Conservation (phyloP, 345 rosid species). For the Leavenworthia alabamica region DNA sequence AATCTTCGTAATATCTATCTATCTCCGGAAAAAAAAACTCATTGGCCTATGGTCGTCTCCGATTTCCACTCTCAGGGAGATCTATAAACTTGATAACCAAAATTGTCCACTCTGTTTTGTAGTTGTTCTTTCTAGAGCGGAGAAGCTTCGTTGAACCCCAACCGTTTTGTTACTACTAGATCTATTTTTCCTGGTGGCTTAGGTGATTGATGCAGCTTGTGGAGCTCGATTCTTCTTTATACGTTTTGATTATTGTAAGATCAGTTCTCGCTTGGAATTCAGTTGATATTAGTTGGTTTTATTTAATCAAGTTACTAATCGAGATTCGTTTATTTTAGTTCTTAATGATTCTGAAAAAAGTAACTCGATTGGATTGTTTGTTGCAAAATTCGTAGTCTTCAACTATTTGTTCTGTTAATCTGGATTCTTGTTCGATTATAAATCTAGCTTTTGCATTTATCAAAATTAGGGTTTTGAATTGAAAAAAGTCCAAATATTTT, state of each 20-base stretch:
- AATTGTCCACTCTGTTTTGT: constrained; percentile 1
- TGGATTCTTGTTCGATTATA: background rate
- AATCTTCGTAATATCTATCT: constrained; percentile 24
- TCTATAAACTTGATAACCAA: constrained; percentile 1
- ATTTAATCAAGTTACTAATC: background rate
- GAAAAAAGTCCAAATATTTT: background rate
- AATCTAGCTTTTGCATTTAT: background rate
- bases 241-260: constrained; percentile 2
- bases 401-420: constrained; percentile 1
- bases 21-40: constrained; percentile 16
- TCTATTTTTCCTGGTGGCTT: background rate
- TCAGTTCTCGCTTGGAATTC: background rate
- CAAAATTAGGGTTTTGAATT: constrained; percentile 34
- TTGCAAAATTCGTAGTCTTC: background rate
- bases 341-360: background rate
- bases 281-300: background rate
- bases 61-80: constrained; percentile 26
- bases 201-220: constrained; percentile 1
- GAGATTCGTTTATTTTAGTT: constrained; percentile 10
- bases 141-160: constrained; percentile 10
- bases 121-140: constrained; percentile 16
- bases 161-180: constrained; percentile 15
- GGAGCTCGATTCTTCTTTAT: constrained; percentile 10
- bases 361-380: background rate
- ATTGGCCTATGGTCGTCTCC: constrained; percentile 35